These are phyloP conservation scores for Pholiota microspora DNA, from an alignment of 768 basidiomycete genomes.

Conservation along the genomic window DNA sequence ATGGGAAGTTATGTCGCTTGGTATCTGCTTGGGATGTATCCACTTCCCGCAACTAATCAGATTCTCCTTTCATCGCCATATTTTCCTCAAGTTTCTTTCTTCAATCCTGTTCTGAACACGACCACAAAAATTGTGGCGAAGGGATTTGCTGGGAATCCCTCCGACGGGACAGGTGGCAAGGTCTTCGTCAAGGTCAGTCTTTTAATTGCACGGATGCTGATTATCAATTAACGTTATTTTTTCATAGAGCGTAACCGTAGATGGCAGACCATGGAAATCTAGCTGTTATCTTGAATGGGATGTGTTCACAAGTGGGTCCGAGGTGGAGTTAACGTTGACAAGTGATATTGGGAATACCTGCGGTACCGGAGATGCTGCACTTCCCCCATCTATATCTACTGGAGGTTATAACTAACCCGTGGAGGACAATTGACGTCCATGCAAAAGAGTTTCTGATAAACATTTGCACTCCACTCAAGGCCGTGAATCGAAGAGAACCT, in stretches of 20 bases:
- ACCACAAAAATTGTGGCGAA: slow-evolving; percentile 54
- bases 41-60: slow-evolving; percentile 59
- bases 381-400: slow-evolving; percentile 66
- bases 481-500: no score
- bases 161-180: slow-evolving; percentile 47
- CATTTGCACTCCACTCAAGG: no score
- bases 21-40: slow-evolving; percentile 60
- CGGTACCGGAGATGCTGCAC: slow-evolving; percentile 40
- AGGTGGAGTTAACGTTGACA: slow-evolving; percentile 55
- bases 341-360: slow-evolving; percentile 52
- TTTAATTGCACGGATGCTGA: background rate
- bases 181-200: slow-evolving; percentile 54
- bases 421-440: no score
- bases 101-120: slow-evolving; percentile 54
- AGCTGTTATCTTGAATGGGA: slow-evolving; percentile 69
- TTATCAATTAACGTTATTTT: background rate
- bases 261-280: slow-evolving; percentile 57
- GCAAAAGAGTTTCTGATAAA: no score
- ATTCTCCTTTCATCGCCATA: slow-evolving; percentile 60
- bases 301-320: slow-evolving; percentile 50
- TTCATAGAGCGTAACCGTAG: slow-evolving; percentile 52
- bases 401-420: slow-evolving; percentile 49
- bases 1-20: slow-evolving; percentile 64
- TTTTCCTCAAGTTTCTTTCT: slow-evolving; percentile 60
- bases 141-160: slow-evolving; percentile 52